phyloP scores from a whole-genome alignment of 1,139 yeast genomes.

The Suhomyces coccinellae region DNA sequence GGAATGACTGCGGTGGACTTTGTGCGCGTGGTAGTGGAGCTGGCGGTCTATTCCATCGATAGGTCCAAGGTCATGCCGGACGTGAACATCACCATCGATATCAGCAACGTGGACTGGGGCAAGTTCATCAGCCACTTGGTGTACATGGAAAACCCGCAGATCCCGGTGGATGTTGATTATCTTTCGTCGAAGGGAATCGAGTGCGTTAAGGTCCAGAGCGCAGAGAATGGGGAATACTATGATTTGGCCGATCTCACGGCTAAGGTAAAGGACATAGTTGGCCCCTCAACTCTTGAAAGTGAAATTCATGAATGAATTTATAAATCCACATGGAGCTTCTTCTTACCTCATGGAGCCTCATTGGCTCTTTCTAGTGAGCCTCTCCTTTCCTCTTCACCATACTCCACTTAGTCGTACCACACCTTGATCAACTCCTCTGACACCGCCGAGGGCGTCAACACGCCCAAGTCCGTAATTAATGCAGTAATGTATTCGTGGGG shows the following conservation, averaged over 20 bases:
- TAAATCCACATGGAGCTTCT: no score
- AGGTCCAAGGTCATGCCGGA: slow-evolving; percentile 12
- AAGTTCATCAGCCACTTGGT: slow-evolving; percentile 58
- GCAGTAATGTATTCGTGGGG: slow-evolving; percentile 97
- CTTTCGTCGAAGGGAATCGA: slow-evolving; percentile 44
- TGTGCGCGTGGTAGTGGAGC: slow-evolving; percentile 52
- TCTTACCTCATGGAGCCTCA: no score
- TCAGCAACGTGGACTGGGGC: slow-evolving; percentile 29
- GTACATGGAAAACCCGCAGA: slow-evolving; percentile 48
- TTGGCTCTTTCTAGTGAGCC: no score
- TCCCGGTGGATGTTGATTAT: slow-evolving; percentile 44
- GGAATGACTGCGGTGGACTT: slow-evolving; percentile 64
- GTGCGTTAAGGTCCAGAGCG: slow-evolving; percentile 47
- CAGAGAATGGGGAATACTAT: slow-evolving; percentile 28
- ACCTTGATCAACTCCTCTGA: slow-evolving; percentile 96
- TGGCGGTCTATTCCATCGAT: slow-evolving; percentile 43
- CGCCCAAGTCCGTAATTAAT: slow-evolving; percentile 93
- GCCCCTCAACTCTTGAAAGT: no score
- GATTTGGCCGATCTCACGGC: slow-evolving; percentile 41
- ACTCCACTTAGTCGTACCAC: slow-evolving; percentile 77
- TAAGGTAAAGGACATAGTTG: slow-evolving; percentile 22
- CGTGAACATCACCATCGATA: slow-evolving; percentile 11
- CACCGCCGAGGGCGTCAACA: slow-evolving; percentile 94
- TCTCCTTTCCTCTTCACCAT: no score
- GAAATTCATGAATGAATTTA: no score